Conservation (phyloP, 2,329 filamentous ascomycete species). For the Achaetomium macrosporum region DNA sequence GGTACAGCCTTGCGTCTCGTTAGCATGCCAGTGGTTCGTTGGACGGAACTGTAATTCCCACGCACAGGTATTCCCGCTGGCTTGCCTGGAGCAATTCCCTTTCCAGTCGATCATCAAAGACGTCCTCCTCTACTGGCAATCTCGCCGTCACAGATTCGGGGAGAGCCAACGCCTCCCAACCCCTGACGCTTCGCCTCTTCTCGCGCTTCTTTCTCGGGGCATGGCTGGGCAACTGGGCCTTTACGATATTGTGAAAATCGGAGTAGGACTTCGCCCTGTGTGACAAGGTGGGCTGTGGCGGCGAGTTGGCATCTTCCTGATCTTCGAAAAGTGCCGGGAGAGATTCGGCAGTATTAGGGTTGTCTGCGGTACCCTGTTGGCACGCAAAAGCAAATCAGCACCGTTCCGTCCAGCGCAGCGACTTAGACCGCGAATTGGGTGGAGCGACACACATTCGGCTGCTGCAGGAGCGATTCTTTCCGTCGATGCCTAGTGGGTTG, state of each 20-base stretch:
- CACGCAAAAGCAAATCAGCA: constrained; percentile 7
- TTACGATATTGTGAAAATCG: constrained; percentile 63
- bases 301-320: constrained; percentile 47
- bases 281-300: constrained; percentile 59
- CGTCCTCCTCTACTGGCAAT: constrained; percentile 24
- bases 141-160: constrained; percentile 26
- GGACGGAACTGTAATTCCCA: constrained; percentile 1
- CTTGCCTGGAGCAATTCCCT: constrained; percentile 71
- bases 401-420: background rate
- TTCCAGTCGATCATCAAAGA: constrained; percentile 53
- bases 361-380: constrained; percentile 48
- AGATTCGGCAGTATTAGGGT: constrained; percentile 46
- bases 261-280: constrained; percentile 72
- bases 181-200: constrained; percentile 38
- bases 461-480: constrained; percentile 63
- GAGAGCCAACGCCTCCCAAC: constrained; percentile 47
- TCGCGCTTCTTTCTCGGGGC: constrained; percentile 34
- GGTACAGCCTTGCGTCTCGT: constrained; percentile 55
- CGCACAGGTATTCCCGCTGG: constrained; percentile 78
- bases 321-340: constrained; percentile 57
- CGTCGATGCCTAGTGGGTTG: constrained; percentile 54
- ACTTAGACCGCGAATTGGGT: background rate
- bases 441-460: constrained; percentile 49
- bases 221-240: constrained; percentile 51
- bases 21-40: constrained; percentile 21